Conservation (phyloP, 805 yeast genomes). For the Candida suzukii region DNA sequence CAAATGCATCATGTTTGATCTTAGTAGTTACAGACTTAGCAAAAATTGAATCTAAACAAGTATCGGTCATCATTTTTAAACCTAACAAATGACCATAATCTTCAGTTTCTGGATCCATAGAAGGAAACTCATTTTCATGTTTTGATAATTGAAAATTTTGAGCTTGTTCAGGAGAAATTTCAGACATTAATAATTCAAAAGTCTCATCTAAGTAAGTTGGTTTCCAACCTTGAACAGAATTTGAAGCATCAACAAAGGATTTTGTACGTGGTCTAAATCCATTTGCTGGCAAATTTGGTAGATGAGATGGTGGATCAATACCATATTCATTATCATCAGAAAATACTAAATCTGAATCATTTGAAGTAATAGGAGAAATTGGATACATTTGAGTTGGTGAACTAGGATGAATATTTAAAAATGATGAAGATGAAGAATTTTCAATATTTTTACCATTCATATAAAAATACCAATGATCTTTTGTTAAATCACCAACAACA, state of each 20-base stretch:
- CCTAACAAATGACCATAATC: conserved; percentile 82
- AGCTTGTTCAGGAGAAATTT: conserved; percentile 51
- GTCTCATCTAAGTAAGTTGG: conserved; percentile 44
- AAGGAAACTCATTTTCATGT: conserved; percentile 24
- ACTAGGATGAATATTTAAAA: neutral
- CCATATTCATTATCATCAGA: neutral
- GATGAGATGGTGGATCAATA: neutral
- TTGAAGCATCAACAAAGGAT: neutral
- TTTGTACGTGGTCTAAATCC: neutral
- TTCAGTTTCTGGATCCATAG: conserved; percentile 43
- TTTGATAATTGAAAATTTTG: conserved; percentile 39
- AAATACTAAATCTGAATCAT: neutral
- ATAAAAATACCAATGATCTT: conserved; percentile 89
- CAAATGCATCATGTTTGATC: conserved; percentile 72
- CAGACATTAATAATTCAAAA: conserved; percentile 88
- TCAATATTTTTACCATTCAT: conserved; percentile 39
- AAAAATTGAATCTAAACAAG: conserved; percentile 59
- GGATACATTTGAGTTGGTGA: conserved; percentile 7
- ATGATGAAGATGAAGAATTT: neutral
- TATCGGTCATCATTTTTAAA: conserved; percentile 50
- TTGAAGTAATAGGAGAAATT: conserved; percentile 11
- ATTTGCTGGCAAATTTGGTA: neutral
- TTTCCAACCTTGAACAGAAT: neutral
- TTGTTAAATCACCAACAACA: conserved; percentile 71
- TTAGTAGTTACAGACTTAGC: conserved; percentile 10